Base-by-base conservation (phyloP, 2,329 filamentous ascomycete genomes). In the Cladophialophora immunda region DNA sequence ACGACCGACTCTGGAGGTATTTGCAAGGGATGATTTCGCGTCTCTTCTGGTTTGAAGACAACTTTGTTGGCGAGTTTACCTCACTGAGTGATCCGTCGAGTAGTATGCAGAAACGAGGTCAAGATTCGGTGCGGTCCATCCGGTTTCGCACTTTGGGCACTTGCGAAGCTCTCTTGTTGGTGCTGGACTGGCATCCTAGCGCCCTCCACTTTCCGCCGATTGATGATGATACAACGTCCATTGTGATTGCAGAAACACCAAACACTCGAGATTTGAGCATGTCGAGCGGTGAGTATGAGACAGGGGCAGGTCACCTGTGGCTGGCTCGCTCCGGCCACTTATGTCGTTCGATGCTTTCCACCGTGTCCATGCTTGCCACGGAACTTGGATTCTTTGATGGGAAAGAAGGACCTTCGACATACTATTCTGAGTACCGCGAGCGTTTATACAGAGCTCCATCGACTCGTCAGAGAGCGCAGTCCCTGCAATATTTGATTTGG, bases 21-120 rank as follows among this genome's bases (percentile, higher is more conserved):
- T 19, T 55, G 9, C 52, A 55, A n/a, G 52, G 52, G 27, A 55
- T 55, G 52, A 55, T 55, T 32, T 55, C 52, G 27, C 52, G 52
- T 55, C 52, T 55, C 52, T 55, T 55, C 27, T 55, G 52, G 52
- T 55, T 55, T 9, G 52, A 55, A 22, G 52, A 55, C 52, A 55
- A 55, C 25, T 55, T 55, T 55, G 52, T 55, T n/a, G 52, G 52
- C 4, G 52, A 55, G 52, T 55, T 55, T 8, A 55, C 52, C 52
- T 32, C 52, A 32, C 30, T 55, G 52, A 55, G 52, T 30, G 52
- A 29, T 55, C 52, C 52, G 15, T n/a, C 52, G 19, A 55, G 27
- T 55, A 32, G 52, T 19, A 55, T 55, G 52, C 52, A 55, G 27
- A 55, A 55, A 32, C 30, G 52, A 32, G 52, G 52, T 17, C 52